Evolutionary conservation across 129 eudicot species (phyloP), one percentile per base, ranked within the genome.

Genomic region (Artemisia argyi): DNA sequence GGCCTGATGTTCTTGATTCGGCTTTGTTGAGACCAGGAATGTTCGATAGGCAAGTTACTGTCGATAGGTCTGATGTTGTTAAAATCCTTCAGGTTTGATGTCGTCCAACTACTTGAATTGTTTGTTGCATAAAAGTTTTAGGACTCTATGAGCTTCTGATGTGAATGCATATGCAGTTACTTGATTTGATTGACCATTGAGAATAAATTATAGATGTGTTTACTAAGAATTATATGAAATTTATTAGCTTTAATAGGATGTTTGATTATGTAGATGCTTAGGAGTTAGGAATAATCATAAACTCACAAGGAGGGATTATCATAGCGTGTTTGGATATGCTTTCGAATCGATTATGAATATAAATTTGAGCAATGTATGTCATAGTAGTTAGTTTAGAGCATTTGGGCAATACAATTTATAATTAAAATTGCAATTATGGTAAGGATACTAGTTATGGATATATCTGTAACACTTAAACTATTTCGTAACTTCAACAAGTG

Each of bases 21-120:
- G 98, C 98, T n/a, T 84, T 93, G 92, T 79, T 89, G 85, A 87
- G 98, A 83, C 98, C 98, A 3, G 98, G 98, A 66, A 77, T 97
- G 85, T 89, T 93, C 58, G 97, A 89, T 83, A 73, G 96, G 46
- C 97, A 93, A 82, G 98, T 93, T 19, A 90, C 96, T 19, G 98
- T 93, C 56, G 97, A 87, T 50, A 70, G 97, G 76, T 97, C 96
- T 74, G 98, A 93, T 84, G 96, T 89, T 76, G 95, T 89, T 69
- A 87, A 72, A 82, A 93, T 93, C 67, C 97, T 93, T 65, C 95
- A 89, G 98, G 98, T 93, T 60, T 58, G 78, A 73, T 44, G 12
- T 46, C 11, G 28, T 69, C 52, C 3, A 22, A 5, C 47, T 80
- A 54, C 11, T 32, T 39, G 46, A 39, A 39, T 39, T 39, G 46